Base-by-base conservation (phyloP, 1,284 basidiomycete species). In the Pseudozyma pruni region DNA sequence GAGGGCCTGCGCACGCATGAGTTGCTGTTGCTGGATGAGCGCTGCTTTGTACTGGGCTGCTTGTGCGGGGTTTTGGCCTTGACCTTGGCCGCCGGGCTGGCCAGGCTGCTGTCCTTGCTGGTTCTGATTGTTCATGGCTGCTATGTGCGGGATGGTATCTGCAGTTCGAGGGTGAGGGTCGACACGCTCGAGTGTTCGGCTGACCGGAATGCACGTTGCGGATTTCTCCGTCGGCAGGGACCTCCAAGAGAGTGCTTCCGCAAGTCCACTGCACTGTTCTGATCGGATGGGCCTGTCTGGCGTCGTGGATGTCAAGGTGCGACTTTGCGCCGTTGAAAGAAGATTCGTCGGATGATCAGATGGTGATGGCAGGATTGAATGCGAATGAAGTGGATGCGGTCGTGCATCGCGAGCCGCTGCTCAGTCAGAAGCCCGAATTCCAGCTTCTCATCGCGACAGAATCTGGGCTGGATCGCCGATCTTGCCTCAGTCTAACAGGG, bases 11-110 rank as follows among this genome's bases (percentile, higher is more conserved):
- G 70, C 67, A 16, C 64, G 67, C 59, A 70, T 50, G 8, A 74
- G 34, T 42, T 74, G 72, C 52, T 70, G 67, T n/a, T 74, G 72
- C 49, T 74, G 72, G 33, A 66, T 56, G 22, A 71, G 37, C 13
- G 72, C 62, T 2, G 58, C 59, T 27, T 74, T 71, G 59, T 71
- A 71, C 40, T 70, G 61, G 2, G 67, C 67, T 0, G 67, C 67
- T 32, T 63, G 60, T 1, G 60, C 67, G 10, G 60, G 60, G 5
- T 45, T 70, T 19, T 63, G 67, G 1, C 51, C 60, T 4, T 37
- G 43, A 31, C 67, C 64, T 45, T 52, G 58, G 29, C 52, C 52
- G 14, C 54, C 46, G 0, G 43, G 43, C 25, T 60, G 66, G n/a
- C 53, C 61, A 10, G 47, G 53, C 43, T 59, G 48, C 37, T 63